Evolutionary conservation across 176 grass and related monocot genomes (phyloP).

Genomic region (Aegilops longissima): DNA sequence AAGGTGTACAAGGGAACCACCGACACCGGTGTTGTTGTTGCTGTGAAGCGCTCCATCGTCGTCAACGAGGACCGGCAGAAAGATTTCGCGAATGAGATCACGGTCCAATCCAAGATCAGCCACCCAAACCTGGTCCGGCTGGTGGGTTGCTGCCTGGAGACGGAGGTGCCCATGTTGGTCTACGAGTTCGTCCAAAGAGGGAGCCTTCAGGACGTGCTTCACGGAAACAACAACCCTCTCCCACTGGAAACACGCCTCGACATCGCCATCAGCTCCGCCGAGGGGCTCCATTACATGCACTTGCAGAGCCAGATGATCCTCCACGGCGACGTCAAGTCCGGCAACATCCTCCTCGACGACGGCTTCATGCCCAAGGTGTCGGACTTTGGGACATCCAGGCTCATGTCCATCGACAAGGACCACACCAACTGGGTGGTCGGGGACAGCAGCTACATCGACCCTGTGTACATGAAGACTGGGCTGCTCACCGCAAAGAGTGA

Average conservation of each 20-base stretch:
- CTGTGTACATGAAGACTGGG: neutral
- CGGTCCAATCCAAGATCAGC: neutral
- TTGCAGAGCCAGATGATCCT: neutral
- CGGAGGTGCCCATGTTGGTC: neutral
- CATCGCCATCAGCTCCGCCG: neutral
- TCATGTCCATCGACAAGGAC: neutral
- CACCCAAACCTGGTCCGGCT: neutral
- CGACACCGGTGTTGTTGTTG: neutral
- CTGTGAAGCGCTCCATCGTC: neutral
- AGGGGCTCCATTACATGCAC: neutral
- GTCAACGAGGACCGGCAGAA: neutral
- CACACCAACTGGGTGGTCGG: neutral
- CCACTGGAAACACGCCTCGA: neutral
- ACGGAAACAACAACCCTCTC: neutral
- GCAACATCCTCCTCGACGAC: neutral
- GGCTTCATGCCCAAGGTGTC: neutral
- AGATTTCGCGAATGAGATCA: neutral
- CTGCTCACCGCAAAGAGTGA: slow-evolving; percentile 42
- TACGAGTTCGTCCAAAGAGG: neutral
- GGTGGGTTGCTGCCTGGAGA: neutral
- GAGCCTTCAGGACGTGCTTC: neutral
- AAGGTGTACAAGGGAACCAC: neutral
- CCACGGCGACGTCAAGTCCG: neutral
- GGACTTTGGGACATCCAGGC: neutral
- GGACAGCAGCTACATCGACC: slow-evolving; percentile 20